Evolutionary conservation across 768 basidiomycete species (phyloP).

Genomic region (Amanita muscaria): DNA sequence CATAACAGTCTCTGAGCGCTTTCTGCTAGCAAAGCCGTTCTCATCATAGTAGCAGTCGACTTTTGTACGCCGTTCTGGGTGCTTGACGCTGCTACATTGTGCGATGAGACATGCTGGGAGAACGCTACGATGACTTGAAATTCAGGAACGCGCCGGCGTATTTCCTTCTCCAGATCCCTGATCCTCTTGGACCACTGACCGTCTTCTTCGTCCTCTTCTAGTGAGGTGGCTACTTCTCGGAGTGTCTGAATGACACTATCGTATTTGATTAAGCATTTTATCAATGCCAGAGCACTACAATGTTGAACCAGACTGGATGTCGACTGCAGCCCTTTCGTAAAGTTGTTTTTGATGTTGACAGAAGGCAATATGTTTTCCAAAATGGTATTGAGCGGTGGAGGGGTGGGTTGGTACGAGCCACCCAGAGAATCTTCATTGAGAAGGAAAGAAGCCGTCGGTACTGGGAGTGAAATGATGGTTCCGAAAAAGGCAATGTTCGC

Average conservation of each 20-base stretch:
- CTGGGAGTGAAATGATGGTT: conserved; percentile 64
- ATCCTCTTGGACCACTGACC: conserved; percentile 68
- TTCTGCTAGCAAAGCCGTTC: conserved; percentile 63
- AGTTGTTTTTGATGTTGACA: conserved; percentile 56
- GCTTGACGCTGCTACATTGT: conserved; percentile 6
- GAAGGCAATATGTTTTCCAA: conserved; percentile 75
- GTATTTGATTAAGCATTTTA: conserved; percentile 70
- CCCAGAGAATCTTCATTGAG: conserved; percentile 25
- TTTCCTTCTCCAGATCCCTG: conserved; percentile 67
- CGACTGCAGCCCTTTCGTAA: conserved; percentile 76
- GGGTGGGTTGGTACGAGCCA: conserved; percentile 53
- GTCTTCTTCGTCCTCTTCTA: conserved; percentile 54
- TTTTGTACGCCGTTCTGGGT: not conserved
- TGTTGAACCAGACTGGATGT: conserved; percentile 74
- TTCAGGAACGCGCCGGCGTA: conserved; percentile 72
- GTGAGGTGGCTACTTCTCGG: conserved; percentile 33
- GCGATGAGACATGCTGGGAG: conserved; percentile 40
- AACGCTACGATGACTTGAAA: conserved; percentile 81
- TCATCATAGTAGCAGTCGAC: conserved; percentile 23
- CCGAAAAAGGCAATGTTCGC: conserved; percentile 81
- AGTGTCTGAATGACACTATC: conserved; percentile 43
- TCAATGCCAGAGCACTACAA: conserved; percentile 69
- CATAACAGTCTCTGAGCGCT: conserved; percentile 72
- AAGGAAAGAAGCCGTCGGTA: conserved; percentile 58
- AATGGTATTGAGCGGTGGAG: conserved; percentile 63